Evolutionary conservation across 2,329 filamentous ascomycete genomes (phyloP).

Genomic region (Penicillium sp.): DNA sequence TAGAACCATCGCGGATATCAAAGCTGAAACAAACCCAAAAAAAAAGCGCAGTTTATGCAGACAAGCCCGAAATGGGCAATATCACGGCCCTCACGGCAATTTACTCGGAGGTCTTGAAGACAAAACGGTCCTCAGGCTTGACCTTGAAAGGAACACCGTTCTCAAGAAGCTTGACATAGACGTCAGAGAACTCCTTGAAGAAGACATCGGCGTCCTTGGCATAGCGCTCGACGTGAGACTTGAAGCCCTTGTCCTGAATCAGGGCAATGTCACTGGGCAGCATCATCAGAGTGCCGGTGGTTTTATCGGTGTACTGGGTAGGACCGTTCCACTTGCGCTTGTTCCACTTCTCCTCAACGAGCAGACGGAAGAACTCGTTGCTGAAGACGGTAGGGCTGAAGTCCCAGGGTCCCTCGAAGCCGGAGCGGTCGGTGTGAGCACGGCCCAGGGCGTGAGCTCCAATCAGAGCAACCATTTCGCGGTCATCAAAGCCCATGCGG

Average conservation of each 20-base stretch:
- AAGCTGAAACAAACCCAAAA: neutral
- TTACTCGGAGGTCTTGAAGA: constrained; percentile 60
- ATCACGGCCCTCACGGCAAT: neutral
- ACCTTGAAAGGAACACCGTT: constrained; percentile 84
- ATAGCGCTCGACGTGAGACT: constrained; percentile 76
- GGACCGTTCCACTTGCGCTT: constrained; percentile 90
- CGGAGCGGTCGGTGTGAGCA: constrained; percentile 84
- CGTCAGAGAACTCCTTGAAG: constrained; percentile 87
- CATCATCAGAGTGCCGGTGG: constrained; percentile 92
- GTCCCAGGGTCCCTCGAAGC: constrained; percentile 86
- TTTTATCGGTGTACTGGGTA: constrained; percentile 85
- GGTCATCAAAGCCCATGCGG: constrained; percentile 97
- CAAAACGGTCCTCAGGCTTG: constrained; percentile 58
- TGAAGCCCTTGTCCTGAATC: constrained; percentile 84
- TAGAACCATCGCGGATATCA: constrained; percentile 10
- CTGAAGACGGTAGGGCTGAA: constrained; percentile 88
- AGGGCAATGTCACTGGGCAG: constrained; percentile 87
- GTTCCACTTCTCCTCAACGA: constrained; percentile 89
- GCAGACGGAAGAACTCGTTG: constrained; percentile 90
- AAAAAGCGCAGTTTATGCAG: constrained; percentile 1
- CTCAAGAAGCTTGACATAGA: constrained; percentile 81
- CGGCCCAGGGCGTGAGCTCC: constrained; percentile 86
- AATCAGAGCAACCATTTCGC: constrained; percentile 86
- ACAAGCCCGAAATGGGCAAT: neutral
- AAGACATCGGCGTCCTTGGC: constrained; percentile 87